These are phyloP conservation scores for Talaromyces sp. DNA, from an alignment of 2,329 filamentous ascomycete species.

Conservation along the genomic window DNA sequence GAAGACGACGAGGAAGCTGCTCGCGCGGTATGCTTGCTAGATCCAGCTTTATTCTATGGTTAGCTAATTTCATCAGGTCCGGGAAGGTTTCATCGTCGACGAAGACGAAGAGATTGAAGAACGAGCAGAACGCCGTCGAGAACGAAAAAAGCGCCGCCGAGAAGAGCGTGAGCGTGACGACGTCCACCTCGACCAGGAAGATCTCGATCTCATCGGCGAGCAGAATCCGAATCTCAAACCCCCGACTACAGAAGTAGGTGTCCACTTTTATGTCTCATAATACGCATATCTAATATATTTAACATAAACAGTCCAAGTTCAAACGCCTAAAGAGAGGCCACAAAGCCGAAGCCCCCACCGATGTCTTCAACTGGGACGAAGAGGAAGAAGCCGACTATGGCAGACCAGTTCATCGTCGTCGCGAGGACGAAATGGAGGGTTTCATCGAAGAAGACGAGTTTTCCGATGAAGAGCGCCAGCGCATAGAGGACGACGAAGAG, in stretches of 20 bases:
- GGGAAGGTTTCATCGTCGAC: slow-evolving; percentile 93
- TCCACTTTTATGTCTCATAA: not conserved
- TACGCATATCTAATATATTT: not conserved
- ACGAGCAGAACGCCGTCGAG: slow-evolving; percentile 56
- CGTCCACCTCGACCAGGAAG: slow-evolving; percentile 83
- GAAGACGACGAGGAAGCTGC: slow-evolving; percentile 87
- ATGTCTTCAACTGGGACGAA: slow-evolving; percentile 95
- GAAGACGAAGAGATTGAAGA: slow-evolving; percentile 79
- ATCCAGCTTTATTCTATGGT: not conserved
- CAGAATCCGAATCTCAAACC: slow-evolving; percentile 67
- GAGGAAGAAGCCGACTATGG: slow-evolving; percentile 62
- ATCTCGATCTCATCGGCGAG: slow-evolving; percentile 90
- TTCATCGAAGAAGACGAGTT: slow-evolving; percentile 97
- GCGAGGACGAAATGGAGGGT: slow-evolving; percentile 79
- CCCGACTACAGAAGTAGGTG: slow-evolving; percentile 64
- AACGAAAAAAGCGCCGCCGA: slow-evolving; percentile 71
- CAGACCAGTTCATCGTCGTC: slow-evolving; percentile 43
- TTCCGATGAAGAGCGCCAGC: slow-evolving; percentile 73
- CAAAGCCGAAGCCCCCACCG: slow-evolving; percentile 62
- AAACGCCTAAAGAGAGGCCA: slow-evolving; percentile 94
- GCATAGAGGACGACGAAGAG: slow-evolving; percentile 69
- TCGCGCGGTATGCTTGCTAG: slow-evolving; percentile 55
- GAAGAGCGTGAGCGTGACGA: slow-evolving; percentile 79
- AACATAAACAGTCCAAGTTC: slow-evolving; percentile 68
- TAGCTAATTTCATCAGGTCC: slow-evolving; percentile 55